These are phyloP conservation scores for Alternaria sp. DNA, from an alignment of 2,329 filamentous ascomycete genomes.

Conservation along the genomic window DNA sequence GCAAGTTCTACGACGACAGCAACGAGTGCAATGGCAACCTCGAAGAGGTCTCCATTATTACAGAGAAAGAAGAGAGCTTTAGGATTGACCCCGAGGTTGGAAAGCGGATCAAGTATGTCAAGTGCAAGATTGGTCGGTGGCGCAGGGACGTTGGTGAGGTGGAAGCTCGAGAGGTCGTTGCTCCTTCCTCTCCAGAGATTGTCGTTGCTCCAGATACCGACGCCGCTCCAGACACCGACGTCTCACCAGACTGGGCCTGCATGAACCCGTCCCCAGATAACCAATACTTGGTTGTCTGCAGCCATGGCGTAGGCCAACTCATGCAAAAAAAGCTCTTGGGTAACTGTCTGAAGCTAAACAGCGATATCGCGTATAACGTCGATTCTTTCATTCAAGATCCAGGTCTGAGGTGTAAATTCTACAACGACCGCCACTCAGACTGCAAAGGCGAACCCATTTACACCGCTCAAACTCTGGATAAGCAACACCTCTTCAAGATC, in stretches of 20 bases:
- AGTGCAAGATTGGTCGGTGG: background rate
- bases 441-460: background rate
- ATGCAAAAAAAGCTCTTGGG: background rate
- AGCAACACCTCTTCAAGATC: background rate
- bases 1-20: background rate
- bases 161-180: background rate
- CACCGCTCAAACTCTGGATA: background rate
- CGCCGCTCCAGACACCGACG: background rate
- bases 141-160: background rate
- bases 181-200: background rate
- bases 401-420: background rate
- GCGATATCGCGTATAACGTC: background rate
- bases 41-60: no score
- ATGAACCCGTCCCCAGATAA: background rate
- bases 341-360: background rate
- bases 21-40: background rate
- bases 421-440: background rate
- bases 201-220: rapidly evolving
- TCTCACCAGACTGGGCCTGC: background rate
- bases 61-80: background rate
- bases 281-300: background rate
- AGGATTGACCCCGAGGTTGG: background rate
- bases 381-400: background rate
- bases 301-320: background rate
- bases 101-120: background rate